phyloP scores from a whole-genome alignment of 495 filamentous ascomycete species.

The Durotheca rogersii region DNA sequence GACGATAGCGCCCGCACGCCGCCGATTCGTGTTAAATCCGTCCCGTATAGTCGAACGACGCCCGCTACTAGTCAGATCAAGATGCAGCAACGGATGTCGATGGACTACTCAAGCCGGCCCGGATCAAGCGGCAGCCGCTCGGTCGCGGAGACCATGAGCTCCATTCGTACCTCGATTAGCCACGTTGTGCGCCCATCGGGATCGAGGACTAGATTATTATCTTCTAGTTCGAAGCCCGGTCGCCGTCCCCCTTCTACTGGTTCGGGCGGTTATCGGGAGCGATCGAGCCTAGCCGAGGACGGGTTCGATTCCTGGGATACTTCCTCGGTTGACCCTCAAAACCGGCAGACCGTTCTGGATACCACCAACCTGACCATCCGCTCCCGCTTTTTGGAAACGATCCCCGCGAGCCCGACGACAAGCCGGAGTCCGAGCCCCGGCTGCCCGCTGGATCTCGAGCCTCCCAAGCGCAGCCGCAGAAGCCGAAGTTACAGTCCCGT shows the following conservation, averaged over 20 bases:
- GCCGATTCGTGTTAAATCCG: slow-evolving; percentile 43
- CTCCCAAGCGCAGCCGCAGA: slow-evolving; percentile 40
- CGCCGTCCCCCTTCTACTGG: slow-evolving; percentile 42
- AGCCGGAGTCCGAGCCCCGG: slow-evolving; percentile 54
- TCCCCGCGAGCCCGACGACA: slow-evolving; percentile 57
- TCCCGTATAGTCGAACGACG: slow-evolving; percentile 48
- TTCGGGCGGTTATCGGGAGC: slow-evolving; percentile 37
- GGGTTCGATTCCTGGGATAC: slow-evolving; percentile 73
- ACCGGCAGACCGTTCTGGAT: slow-evolving; percentile 54
- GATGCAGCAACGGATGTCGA: slow-evolving; percentile 28
- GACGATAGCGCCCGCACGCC: slow-evolving; percentile 31
- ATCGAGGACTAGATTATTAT: slow-evolving; percentile 51
- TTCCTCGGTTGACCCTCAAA: slow-evolving; percentile 58
- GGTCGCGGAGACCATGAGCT: slow-evolving; percentile 51
- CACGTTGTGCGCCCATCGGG: slow-evolving; percentile 51
- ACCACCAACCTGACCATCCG: slow-evolving; percentile 46
- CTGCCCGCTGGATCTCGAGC: slow-evolving; percentile 45
- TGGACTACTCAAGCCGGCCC: slow-evolving; percentile 38
- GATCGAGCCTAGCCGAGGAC: slow-evolving; percentile 43
- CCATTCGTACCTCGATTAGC: slow-evolving; percentile 55
- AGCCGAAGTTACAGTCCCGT: slow-evolving; percentile 50
- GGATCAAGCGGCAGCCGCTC: slow-evolving; percentile 46
- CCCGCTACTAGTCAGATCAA: slow-evolving; percentile 22
- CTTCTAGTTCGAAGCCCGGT: slow-evolving; percentile 22
- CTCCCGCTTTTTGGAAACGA: slow-evolving; percentile 56